A percentile compares a stretch with the other conserved stretches of the same genome.
Evolutionary conservation across 108 stramenopile genomes (phyloP).

Genomic region (Mediolabrus comicus): DNA sequence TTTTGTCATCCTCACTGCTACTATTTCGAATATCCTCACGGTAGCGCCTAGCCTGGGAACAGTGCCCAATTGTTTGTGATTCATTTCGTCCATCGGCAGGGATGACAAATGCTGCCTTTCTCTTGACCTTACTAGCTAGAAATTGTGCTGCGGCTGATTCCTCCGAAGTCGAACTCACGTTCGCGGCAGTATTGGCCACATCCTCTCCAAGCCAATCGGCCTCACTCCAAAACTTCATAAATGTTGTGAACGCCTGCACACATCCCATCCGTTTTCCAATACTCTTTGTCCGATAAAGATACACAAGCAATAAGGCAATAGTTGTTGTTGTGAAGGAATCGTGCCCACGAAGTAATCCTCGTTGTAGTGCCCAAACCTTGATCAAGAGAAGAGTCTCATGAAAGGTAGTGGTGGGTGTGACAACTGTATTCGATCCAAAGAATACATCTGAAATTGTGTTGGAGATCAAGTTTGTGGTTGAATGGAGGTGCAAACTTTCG

Average conservation of each 20-base stretch:
- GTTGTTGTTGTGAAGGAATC: constrained; percentile 70
- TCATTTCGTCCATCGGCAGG: constrained; percentile 56
- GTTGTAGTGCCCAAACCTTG: constrained; percentile 85
- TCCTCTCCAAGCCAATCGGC: constrained; percentile 75
- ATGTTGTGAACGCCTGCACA: constrained; percentile 71
- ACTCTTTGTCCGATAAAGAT: constrained; percentile 68
- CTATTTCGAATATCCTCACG: constrained; percentile 24
- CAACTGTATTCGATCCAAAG: neutral
- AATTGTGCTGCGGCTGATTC: constrained; percentile 2
- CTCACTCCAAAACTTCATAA: constrained; percentile 73
- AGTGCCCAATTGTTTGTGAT: constrained; percentile 51
- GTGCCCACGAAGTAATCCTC: constrained; percentile 75
- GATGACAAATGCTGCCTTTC: constrained; percentile 60
- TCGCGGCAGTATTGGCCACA: neutral
- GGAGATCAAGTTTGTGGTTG: constrained; percentile 45
- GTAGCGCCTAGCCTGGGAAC: constrained; percentile 56
- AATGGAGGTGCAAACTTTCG: constrained; percentile 48
- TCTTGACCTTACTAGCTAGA: constrained; percentile 10
- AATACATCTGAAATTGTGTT: constrained; percentile 16
- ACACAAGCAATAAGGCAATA: constrained; percentile 57
- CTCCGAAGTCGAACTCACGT: neutral
- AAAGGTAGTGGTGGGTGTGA: constrained; percentile 38
- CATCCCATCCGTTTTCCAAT: constrained; percentile 70
- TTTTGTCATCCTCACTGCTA: constrained; percentile 7
- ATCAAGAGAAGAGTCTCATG: constrained; percentile 59